Evolutionary conservation across 2,329 filamentous ascomycete species (phyloP).

Genomic region (Eutypella sp.): DNA sequence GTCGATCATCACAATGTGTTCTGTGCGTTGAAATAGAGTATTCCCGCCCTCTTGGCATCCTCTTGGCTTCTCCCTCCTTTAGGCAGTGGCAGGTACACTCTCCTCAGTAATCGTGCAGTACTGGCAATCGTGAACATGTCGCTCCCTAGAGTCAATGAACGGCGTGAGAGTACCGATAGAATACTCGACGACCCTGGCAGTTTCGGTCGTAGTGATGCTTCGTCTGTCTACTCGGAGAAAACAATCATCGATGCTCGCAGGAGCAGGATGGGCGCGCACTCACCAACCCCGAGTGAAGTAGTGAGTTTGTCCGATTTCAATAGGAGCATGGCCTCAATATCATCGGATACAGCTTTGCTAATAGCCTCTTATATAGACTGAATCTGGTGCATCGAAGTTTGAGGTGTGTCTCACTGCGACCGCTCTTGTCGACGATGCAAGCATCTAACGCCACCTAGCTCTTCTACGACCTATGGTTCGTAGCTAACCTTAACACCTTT

Average conservation of each 20-base stretch:
- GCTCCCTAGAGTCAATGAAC: background rate
- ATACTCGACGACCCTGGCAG: background rate
- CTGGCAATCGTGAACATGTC: background rate
- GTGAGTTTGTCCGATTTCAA: background rate
- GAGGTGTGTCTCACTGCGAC: background rate
- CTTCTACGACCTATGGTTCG: slow-evolving; percentile 4
- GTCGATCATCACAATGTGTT: too few relatives aligned
- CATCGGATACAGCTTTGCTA: background rate
- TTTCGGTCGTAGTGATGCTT: background rate
- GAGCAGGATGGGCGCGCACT: background rate
- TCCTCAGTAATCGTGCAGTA: too few relatives aligned
- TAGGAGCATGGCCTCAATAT: background rate
- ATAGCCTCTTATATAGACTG: background rate
- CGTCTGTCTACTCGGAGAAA: background rate
- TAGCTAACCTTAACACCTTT: slow-evolving; percentile 2
- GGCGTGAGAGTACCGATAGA: background rate
- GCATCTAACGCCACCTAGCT: background rate
- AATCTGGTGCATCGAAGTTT: background rate
- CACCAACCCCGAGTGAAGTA: background rate
- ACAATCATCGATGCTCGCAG: background rate
- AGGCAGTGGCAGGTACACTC: background rate
- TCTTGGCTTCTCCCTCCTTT: background rate
- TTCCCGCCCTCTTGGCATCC: background rate
- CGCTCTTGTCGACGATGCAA: background rate
- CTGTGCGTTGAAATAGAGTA: background rate